Base-by-base conservation (phyloP, 2,329 filamentous ascomycete genomes). In the Cladosporium velox region DNA sequence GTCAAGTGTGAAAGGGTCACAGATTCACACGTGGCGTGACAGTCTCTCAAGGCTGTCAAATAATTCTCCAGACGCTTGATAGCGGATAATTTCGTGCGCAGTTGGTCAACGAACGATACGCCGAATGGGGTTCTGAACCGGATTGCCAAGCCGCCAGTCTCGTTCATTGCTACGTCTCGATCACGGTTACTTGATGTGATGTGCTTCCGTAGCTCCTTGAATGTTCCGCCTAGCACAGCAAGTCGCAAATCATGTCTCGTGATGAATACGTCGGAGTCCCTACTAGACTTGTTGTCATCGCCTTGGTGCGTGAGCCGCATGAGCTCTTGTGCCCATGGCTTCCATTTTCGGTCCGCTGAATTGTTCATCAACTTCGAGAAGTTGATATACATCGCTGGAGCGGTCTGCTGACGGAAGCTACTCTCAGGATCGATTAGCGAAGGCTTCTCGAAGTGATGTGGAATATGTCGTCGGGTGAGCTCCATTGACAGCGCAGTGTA, bases 61-160 rank as follows among this genome's bases (percentile, higher is more conserved):
- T 91, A 91, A 52, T 85, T 85, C 47, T 92, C 88, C 32, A 95
- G 83, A 24, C 89, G 86, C 72, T 91, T 87, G 66, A 95, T 86
- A 14, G 88, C 86, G 70, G 87, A 84, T 55, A 93, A 80, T 32
- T 88, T 84, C 60, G 84, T 80, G 68, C 83, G 80, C 24, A 93
- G 81, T n/a, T 82, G 79, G 4, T 84, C 81, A 4, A 92, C 77
- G 15, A 90, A 82, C 0, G 87, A 81, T 54, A 82, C 79, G 24
- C 88, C 88, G 55, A 90, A 84, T 1, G 81, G 79, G 0, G 86
- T 84, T 11, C 84, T 82, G 44, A 92, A 79, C 8, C 84, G 82
- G 63, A 92, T 80, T 18, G 84, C 83, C 75, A 92, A 90, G 65
- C 86, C 84, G 54, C 90, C 90, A 7, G 83, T 83, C 26, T 78